Evolutionary conservation across 805 yeast genomes (phyloP), one percentile per base, ranked within the genome.

Genomic region (Suhomyces kilbournensis): DNA sequence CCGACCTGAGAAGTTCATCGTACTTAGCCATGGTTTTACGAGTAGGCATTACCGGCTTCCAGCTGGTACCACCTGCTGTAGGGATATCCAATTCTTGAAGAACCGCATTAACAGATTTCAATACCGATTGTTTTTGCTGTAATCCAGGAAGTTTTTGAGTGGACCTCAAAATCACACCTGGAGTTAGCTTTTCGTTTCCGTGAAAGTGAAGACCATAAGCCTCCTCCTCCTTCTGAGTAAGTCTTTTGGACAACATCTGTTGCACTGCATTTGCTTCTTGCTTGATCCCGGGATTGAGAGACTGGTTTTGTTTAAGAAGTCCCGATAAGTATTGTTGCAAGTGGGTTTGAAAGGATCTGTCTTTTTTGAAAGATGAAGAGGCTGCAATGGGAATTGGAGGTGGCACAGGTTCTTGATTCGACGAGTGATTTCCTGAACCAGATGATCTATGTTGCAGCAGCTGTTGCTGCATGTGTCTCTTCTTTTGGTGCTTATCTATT

Each of bases 1-100:
- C 88, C 0, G 85, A 75, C 56, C 85, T 84, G 47, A 88, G 77
- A 49, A 94, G 69, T 52, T 82, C 83, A 60, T 93, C 97, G 63
- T 87, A 91, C 61, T 82, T 83, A 6, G 84, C 78, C 69, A 90
- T 81, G 1, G 92, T 90, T 49, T 78, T 83, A 34, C 86, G 82
- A 0, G 98, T 88, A 4, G 96, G 93, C 86, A 94, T 86, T 1
- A 85, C 85, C 0, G 98, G 98, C 58, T 86, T 85, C 75, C 75
- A 75, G 23, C 68, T 62, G 5, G 77, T 75, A 10, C 78, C 78
- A 14, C 78, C 78, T 7, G 74, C 77, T 4, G 84, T 71, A 0
- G 97, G 86, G 8, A 94, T 70, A 3, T 85, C 91, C 54, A 94
- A 69, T 63, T 94, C 99, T 52, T 85, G 87, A 54, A 93, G 69